A percentile compares a stretch with the other conserved stretches of the same genome.
Evolutionary conservation across 768 basidiomycete genomes (phyloP).

Genomic region (Boletus rufocinnamomeus): DNA sequence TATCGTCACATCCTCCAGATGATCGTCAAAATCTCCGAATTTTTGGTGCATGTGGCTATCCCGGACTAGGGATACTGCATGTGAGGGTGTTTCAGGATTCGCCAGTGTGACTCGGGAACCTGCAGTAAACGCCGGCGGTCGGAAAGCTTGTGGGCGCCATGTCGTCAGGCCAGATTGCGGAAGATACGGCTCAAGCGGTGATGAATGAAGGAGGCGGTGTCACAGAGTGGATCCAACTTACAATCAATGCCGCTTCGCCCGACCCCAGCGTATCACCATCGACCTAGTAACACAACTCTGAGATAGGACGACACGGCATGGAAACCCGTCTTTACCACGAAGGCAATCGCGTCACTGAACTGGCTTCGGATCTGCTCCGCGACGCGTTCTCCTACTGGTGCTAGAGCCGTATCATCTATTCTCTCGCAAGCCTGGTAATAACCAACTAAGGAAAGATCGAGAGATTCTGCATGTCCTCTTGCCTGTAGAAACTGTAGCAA

Average conservation of each 20-base stretch:
- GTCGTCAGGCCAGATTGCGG: slow-evolving; percentile 38
- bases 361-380: slow-evolving; percentile 52
- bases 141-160: slow-evolving; percentile 51
- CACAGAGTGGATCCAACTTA: slow-evolving; percentile 37
- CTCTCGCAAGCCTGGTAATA: slow-evolving; percentile 77
- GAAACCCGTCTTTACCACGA: slow-evolving; percentile 54
- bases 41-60: slow-evolving; percentile 52
- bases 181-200: slow-evolving; percentile 50
- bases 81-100: slow-evolving; percentile 45
- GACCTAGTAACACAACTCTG: slow-evolving; percentile 41
- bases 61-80: slow-evolving; percentile 51
- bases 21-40: slow-evolving; percentile 83
- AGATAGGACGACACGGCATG: slow-evolving; percentile 7
- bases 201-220: neutral
- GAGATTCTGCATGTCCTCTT: slow-evolving; percentile 55
- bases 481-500: slow-evolving; percentile 44
- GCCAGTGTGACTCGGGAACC: slow-evolving; percentile 51
- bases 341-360: slow-evolving; percentile 63
- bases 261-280: slow-evolving; percentile 61
- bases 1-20: slow-evolving; percentile 67
- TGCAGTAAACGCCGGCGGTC: slow-evolving; percentile 44
- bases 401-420: slow-evolving; percentile 59
- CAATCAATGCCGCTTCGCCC: slow-evolving; percentile 55
- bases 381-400: slow-evolving; percentile 66
- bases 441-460: slow-evolving; percentile 58